Conservation (phyloP, 2,329 filamentous ascomycete genomes). For the Pestalotiopsis sp. region DNA sequence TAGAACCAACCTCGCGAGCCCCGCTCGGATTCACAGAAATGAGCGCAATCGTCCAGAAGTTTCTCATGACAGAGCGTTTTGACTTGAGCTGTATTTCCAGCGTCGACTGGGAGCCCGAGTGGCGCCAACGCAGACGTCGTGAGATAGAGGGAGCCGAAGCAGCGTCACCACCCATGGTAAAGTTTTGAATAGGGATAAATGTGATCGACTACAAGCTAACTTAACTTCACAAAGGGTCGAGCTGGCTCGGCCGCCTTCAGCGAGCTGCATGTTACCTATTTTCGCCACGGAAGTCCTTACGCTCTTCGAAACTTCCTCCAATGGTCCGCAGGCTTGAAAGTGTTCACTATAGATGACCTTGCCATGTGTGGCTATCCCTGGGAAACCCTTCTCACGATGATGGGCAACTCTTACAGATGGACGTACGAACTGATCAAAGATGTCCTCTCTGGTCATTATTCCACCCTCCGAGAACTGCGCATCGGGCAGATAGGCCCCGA, state of each 20-base stretch:
- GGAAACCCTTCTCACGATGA: not conserved
- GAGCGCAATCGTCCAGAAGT: not conserved
- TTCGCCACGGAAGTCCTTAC: not conserved
- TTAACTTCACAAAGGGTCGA: not conserved
- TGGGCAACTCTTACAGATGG: not conserved
- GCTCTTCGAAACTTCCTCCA: not conserved
- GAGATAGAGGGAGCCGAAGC: not conserved
- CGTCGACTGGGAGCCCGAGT: not conserved
- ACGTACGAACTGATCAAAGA: not conserved
- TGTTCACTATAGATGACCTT: not conserved
- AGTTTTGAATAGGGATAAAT: not conserved
- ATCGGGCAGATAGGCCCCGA: not conserved
- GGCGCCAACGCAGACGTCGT: not conserved
- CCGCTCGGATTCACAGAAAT: not conserved
- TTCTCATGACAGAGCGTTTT: not conserved
- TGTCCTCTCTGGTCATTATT: not conserved
- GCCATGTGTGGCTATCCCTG: not conserved
- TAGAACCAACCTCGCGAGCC: not conserved
- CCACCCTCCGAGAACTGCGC: not conserved
- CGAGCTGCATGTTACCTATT: not conserved
- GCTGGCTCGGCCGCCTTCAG: not conserved
- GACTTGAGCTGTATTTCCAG: not conserved
- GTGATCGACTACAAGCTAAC: not conserved
- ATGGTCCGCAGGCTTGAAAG: not conserved
- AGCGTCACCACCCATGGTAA: not conserved